Evolutionary conservation across 2,329 filamentous ascomycete genomes (phyloP).

Genomic region (Verticillium klebahnii): DNA sequence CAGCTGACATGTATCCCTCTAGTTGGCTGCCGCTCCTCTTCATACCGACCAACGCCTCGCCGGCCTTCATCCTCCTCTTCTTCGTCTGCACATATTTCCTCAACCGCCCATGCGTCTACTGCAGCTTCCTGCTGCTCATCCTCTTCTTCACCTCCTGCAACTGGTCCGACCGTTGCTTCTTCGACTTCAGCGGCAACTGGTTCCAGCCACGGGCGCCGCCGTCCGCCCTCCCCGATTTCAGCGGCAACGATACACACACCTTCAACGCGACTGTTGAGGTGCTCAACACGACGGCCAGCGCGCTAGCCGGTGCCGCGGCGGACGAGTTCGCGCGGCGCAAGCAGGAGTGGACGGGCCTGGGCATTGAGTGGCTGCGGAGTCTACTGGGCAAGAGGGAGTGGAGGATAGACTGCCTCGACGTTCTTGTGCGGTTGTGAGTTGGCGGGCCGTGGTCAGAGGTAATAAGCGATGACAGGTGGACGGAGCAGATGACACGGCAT

Average conservation of each 20-base stretch:
- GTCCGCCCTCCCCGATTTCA: conserved; percentile 21
- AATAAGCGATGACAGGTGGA: background rate
- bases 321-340: conserved; percentile 53
- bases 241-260: conserved; percentile 20
- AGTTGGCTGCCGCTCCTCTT: conserved; percentile 87
- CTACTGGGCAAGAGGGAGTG: conserved; percentile 80
- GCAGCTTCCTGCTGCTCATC: conserved; percentile 89
- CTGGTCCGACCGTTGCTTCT: conserved; percentile 87
- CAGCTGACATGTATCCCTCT: conserved; percentile 1
- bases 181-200: conserved; percentile 90
- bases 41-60: conserved; percentile 81
- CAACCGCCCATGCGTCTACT: conserved; percentile 96
- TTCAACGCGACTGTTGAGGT: conserved; percentile 50
- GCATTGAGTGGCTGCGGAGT: conserved; percentile 81
- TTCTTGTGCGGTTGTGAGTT: conserved; percentile 69
- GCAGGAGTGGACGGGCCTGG: conserved; percentile 69
- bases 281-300: conserved; percentile 65
- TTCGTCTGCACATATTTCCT: conserved; percentile 93
- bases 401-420: conserved; percentile 86
- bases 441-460: background rate
- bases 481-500: background rate
- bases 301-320: conserved; percentile 62
- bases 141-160: conserved; percentile 89
- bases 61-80: conserved; percentile 81
- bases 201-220: conserved; percentile 69